Evolutionary conservation across 257 asterid species (phyloP).

Genomic region (Primulina tabacum): DNA sequence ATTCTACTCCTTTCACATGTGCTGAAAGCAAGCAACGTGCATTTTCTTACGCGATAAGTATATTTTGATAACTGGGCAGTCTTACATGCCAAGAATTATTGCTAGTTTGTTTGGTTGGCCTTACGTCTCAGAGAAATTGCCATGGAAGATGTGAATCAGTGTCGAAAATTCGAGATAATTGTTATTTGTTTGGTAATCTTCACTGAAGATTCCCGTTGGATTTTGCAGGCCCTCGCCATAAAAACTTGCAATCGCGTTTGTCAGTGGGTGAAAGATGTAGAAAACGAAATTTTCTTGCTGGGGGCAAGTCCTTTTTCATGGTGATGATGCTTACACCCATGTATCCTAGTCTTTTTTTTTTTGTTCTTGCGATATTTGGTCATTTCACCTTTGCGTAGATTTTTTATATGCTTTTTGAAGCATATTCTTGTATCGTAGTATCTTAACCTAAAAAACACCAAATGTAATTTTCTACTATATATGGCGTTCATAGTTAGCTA

Average conservation of each 20-base stretch:
- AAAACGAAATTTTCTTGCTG: constrained; percentile 77
- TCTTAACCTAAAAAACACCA: not conserved
- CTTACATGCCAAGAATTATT: not conserved
- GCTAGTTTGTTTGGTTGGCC: not conserved
- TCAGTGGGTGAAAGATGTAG: constrained; percentile 94
- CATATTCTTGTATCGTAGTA: not conserved
- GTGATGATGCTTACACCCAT: constrained; percentile 42
- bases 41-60: not conserved
- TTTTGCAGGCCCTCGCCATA: constrained; percentile 86
- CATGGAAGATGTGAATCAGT: not conserved
- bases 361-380: not conserved
- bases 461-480: not conserved
- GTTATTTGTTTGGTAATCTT: not conserved
- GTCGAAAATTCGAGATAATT: not conserved
- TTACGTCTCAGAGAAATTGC: not conserved
- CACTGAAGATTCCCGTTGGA: constrained; percentile 22
- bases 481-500: not conserved
- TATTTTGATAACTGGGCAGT: not conserved
- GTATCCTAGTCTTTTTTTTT: constrained; percentile 29
- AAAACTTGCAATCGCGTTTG: constrained; percentile 88
- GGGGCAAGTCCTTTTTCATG: constrained; percentile 94
- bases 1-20: not conserved
- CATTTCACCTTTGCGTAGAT: not conserved
- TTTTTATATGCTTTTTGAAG: not conserved
- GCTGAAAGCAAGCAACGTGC: not conserved